Evolutionary conservation across 2,329 filamentous ascomycete genomes (phyloP), one percentile per base, ranked within the genome.

Genomic region (Thyridium curvatum): DNA sequence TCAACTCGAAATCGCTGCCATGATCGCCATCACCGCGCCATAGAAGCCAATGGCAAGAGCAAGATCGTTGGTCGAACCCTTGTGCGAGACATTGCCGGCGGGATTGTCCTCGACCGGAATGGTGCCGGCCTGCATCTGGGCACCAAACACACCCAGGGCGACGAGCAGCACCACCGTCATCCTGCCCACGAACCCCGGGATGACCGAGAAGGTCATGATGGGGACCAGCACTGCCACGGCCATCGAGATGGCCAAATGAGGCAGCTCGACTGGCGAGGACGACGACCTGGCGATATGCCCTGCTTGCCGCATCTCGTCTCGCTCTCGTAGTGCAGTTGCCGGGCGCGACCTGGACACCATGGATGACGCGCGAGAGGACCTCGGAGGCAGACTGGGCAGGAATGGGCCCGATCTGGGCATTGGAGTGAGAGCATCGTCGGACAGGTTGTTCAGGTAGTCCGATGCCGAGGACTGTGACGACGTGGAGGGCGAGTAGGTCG

Each of bases 91-190:
- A 4, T 18, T 32, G 4, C 17, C 14, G 15, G 30, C 16, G 15
- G 6, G 16, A 10, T 30, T 9, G 33, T 16, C 8, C 12, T 15
- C 12, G 26, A 39, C n/a, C 2, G 28, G 31, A 6, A 41, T 17
- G 1, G 42, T 38, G 4, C 38, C 42, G 6, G 38, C 40, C 17
- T 44, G 42, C 9, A 43, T 33, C 18, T 41, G 41, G 1, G 17
- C 40, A 10, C 41, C 32, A 6, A 46, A 39, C 8, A 72, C 64
- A 2, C 70, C 66, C 1, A 66, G 57, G 0, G 66, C 71, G 1
- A 77, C 69, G 0, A 82, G 60, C 4, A 70, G 49, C 2, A 79
- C 71, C 3, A 83, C 68, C 0, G 70, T 69, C 46, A 82, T 66
- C n/a, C 78, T 68, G 2, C 71, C 74, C 0, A 71, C 52, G 43